Percentiles rank a stretch among this genome's conserved stretches.
Evolutionary conservation across 805 yeast genomes (phyloP).

Genomic region (Candida patagonica): DNA sequence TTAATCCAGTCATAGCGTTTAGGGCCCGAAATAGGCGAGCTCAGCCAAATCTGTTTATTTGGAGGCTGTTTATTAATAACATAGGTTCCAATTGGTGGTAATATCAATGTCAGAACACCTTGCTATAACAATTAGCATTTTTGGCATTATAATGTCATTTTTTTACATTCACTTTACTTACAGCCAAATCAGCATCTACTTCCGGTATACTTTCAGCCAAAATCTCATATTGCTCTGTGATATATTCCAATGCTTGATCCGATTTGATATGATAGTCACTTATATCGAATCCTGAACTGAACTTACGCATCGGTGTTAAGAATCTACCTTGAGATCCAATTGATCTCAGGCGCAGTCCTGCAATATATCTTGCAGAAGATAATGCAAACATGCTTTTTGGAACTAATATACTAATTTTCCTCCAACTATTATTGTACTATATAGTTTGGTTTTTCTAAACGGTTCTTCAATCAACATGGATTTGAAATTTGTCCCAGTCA

Average conservation of each 20-base stretch:
- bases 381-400: no score
- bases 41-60: slow-evolving; percentile 91
- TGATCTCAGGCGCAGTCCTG: no score
- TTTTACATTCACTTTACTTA: slow-evolving; percentile 20
- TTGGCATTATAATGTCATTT: not conserved
- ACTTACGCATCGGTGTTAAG: no score
- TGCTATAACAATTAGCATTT: slow-evolving; percentile 30
- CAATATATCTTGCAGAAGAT: no score
- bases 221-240: slow-evolving; percentile 59
- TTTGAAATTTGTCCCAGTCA: no score
- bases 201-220: slow-evolving; percentile 54
- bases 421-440: no score
- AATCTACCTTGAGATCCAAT: no score
- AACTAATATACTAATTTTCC: no score
- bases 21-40: slow-evolving; percentile 92
- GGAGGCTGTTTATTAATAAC: slow-evolving; percentile 97
- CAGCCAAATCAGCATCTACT: slow-evolving; percentile 65
- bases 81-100: slow-evolving; percentile 72
- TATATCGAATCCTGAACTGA: no score
- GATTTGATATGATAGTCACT: slow-evolving; percentile 54
- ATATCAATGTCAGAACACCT: slow-evolving; percentile 72
- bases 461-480: no score
- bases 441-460: no score
- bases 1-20: slow-evolving; percentile 65
- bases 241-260: slow-evolving; percentile 57